Percentiles rank a stretch among this genome's conserved stretches.
Evolutionary conservation across 441 rosid species (phyloP).

Genomic region (Aquilaria agallochum): DNA sequence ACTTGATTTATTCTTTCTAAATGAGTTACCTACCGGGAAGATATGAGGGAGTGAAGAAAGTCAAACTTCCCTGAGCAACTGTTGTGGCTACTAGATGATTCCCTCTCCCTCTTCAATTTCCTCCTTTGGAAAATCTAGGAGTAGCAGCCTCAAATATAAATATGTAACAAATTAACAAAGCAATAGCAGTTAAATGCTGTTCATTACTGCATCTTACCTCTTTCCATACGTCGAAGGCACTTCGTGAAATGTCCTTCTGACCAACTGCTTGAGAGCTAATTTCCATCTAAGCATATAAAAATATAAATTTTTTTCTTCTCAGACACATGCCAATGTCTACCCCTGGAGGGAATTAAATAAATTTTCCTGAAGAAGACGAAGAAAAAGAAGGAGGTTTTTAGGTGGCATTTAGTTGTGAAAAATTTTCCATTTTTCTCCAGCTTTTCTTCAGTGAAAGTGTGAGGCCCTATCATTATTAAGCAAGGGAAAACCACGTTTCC

Average conservation of each 20-base stretch:
- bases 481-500: too few relatives aligned
- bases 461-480: too few relatives aligned
- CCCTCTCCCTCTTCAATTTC: slow-evolving; percentile 52
- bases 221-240: slow-evolving; percentile 94
- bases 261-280: slow-evolving; percentile 94
- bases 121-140: slow-evolving; percentile 83
- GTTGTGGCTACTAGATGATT: slow-evolving; percentile 24
- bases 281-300: slow-evolving; percentile 43
- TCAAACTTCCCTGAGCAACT: slow-evolving; percentile 49
- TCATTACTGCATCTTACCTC: slow-evolving; percentile 50
- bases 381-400: too few relatives aligned
- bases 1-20: slow-evolving; percentile 8
- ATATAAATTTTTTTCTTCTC: too few relatives aligned
- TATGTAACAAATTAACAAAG: slow-evolving; percentile 18
- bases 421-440: too few relatives aligned
- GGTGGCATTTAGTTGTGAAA: too few relatives aligned
- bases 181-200: slow-evolving; percentile 11
- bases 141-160: slow-evolving; percentile 16
- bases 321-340: too few relatives aligned
- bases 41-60: slow-evolving; percentile 60
- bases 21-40: slow-evolving; percentile 57
- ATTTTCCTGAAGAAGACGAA: too few relatives aligned
- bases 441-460: too few relatives aligned
- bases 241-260: slow-evolving; percentile 82
- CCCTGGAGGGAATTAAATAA: too few relatives aligned